Base-by-base conservation (phyloP, 2,329 filamentous ascomycete genomes). In the Coleophoma cylindrospora region DNA sequence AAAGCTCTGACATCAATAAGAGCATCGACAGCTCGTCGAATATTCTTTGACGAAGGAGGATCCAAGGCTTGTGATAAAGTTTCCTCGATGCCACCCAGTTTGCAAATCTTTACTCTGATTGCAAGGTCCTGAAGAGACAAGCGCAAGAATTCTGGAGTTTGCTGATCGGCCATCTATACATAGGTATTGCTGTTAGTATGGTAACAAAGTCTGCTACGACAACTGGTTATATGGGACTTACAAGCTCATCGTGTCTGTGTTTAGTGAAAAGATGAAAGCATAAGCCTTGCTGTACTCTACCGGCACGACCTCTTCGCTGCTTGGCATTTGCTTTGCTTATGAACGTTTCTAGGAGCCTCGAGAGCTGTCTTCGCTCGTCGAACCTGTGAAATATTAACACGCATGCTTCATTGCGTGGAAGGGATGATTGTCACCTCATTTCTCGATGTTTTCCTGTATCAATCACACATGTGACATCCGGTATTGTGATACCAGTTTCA, bases 401-500 rank as follows among this genome's bases (percentile, higher is more conserved):
- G 9, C 9, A 10, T 27, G 27, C 27, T 27, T 27, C 27, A 27
- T 27, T 27, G 27, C 7, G 9, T 2, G 9, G 3, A 27, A 27
- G 27, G 27, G 9, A 27, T 27, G 9, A 27, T 10, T 10, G 27
- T 52, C 44, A 60, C 62, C 92, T 79, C 92, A 96, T 96, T 68
- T 96, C 92, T 57, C 95, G 91, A 68, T 97, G 92, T 68, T 96
- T 97, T 50, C 94, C 94, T 1, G 91, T 91, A 67, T 99, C 94
- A 51, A 99, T 87, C 43, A 99, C 94, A 60, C 91, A 96, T 0
- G 94, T 97, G 32, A 99, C 89, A 65, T 99, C 94, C 1, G 94
- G 94, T 57, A 99, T 99, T 0, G 94, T 99, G 64, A 99, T 96
- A 73, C 94, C 94, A 1, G 94, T 99, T 68, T 99, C 94, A 4